Evolutionary conservation across 139 green algal species (phyloP).

Genomic region (Choricystis sp.): DNA sequence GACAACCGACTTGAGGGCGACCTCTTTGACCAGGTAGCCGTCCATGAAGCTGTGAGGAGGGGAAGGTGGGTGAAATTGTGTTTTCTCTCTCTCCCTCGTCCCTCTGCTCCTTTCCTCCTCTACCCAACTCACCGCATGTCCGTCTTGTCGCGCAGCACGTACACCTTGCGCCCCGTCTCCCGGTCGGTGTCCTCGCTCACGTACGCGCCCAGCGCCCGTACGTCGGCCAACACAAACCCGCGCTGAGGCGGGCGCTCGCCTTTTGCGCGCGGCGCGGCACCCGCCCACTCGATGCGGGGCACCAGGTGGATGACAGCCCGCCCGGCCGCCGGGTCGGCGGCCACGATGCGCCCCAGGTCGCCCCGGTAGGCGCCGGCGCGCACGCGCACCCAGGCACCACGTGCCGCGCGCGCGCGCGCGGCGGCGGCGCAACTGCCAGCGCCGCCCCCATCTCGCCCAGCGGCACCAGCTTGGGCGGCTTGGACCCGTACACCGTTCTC

Average conservation of each 20-base stretch:
- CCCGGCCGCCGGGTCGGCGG: slow-evolving; percentile 46
- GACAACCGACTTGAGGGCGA: slow-evolving; percentile 49
- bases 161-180: not conserved
- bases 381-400: slow-evolving; percentile 66
- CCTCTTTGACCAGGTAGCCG: slow-evolving; percentile 62
- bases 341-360: slow-evolving; percentile 78
- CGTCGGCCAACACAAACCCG: not conserved
- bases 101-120: too few relatives aligned
- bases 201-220: not conserved
- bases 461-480: slow-evolving; percentile 53
- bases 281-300: slow-evolving; percentile 64
- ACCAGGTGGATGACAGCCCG: slow-evolving; percentile 47
- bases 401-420: slow-evolving; percentile 14
- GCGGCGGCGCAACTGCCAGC: slow-evolving; percentile 38
- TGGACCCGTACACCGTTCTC: slow-evolving; percentile 51
- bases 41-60: slow-evolving; percentile 6
- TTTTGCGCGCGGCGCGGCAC: slow-evolving; percentile 19
- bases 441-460: slow-evolving; percentile 84
- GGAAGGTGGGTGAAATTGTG: not conserved
- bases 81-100: too few relatives aligned
- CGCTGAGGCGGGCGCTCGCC: not conserved
- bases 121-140: not conserved
- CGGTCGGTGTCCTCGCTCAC: not conserved
- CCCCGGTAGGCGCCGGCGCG: slow-evolving; percentile 71
- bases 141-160: not conserved